Conservation (phyloP, 345 rosid genomes). For the Salix suchowensis region DNA sequence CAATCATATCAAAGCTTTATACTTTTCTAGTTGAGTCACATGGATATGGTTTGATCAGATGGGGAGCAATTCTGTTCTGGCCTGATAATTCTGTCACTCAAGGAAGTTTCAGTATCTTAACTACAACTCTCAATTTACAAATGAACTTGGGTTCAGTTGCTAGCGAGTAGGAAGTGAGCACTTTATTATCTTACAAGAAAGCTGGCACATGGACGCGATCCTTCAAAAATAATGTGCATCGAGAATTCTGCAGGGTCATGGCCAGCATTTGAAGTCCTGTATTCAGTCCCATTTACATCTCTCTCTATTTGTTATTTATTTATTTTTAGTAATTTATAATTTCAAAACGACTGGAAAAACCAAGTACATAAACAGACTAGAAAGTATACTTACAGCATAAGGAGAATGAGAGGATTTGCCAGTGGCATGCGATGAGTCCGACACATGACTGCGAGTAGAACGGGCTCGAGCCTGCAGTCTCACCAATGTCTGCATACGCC, state of each 20-base stretch:
- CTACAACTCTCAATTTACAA: background rate
- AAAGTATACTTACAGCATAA: slow-evolving; percentile 17
- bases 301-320: too few relatives aligned
- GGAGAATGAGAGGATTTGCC: slow-evolving; percentile 8
- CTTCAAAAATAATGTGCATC: background rate
- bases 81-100: background rate
- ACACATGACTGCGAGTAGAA: slow-evolving; percentile 15
- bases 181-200: background rate
- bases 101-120: background rate
- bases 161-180: background rate
- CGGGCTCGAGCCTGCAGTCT: slow-evolving; percentile 29
- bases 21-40: background rate
- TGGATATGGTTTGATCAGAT: background rate
- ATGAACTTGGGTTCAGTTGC: background rate
- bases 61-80: background rate
- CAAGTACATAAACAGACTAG: background rate
- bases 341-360: background rate
- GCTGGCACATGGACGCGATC: background rate
- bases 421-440: slow-evolving; percentile 14
- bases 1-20: background rate
- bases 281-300: background rate
- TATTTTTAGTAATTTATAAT: too few relatives aligned
- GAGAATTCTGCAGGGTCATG: background rate
- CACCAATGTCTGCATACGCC: slow-evolving; percentile 33
- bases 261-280: background rate